Evolutionary conservation across 306 rosid species (phyloP), one percentile per base, ranked within the genome.

Genomic region (Vicia faba): DNA sequence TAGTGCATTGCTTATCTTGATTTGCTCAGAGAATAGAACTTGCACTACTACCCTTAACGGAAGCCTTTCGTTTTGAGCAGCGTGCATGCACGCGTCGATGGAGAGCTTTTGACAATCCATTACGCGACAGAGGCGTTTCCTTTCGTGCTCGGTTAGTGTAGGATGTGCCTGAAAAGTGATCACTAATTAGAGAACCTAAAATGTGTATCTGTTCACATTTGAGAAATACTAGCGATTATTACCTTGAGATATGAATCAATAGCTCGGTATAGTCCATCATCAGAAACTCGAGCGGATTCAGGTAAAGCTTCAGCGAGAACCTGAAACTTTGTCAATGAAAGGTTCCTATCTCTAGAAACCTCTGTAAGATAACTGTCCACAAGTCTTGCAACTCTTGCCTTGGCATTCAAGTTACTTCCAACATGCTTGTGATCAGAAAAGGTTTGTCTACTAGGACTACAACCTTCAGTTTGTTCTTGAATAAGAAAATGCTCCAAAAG

Each of bases 61-160:
- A 46, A 95, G 97, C 65, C 99, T 81, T 76, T 95, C 99, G 35
- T 95, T 95, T 68, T 90, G 97, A 0, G 97, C 99, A 9, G 99
- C 97, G 36, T 95, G 99, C 95, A 90, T 86, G 62, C 99, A 90
- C 4, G 99, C 99, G 66, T 95, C 99, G 19, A 95, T 90, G 23
- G 99, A 95, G 68, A 95, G 96, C 76, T 95, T 90, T 80, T 95
- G 97, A 74, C 99, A 95, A 66, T 95, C 97, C 99, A 95, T 95
- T 61, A 95, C 85, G 3, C 97, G 89, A 76, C 97, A 90, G 8
- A 95, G 91, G 31, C 99, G 70, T 72, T 95, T 95, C 78, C 99
- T 83, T 80, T 95, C 99, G 11, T 95, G 95, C 87, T 95, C 99
- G 1, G 97, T 81, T 6, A 90, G 95, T 19, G 96, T 81, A 15